Percentiles rank a stretch among this genome's conserved stretches.
Conservation (phyloP, 2,329 filamentous ascomycete genomes). For the Fusarium scirpi region DNA sequence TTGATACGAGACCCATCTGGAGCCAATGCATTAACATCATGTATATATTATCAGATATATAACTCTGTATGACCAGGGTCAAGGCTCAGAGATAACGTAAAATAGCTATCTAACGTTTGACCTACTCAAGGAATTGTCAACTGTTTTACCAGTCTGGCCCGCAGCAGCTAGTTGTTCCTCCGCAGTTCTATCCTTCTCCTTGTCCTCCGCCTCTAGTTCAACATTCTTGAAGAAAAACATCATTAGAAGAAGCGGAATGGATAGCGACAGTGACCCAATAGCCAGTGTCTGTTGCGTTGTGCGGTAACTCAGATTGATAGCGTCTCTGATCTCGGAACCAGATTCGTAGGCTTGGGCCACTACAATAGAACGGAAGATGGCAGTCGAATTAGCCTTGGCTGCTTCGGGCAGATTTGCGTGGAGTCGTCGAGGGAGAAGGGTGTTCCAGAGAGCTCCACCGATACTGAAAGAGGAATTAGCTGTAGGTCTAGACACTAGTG, state of each 20-base stretch:
- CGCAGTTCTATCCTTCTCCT: not conserved
- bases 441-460: not conserved
- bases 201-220: slow-evolving; percentile 20
- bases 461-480: not conserved
- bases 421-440: not conserved
- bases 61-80: too few relatives aligned
- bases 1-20: too few relatives aligned
- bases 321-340: slow-evolving; percentile 12
- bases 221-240: slow-evolving; percentile 39
- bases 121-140: too few relatives aligned
- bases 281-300: slow-evolving; percentile 37
- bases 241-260: slow-evolving; percentile 21
- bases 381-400: slow-evolving; percentile 18
- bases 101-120: too few relatives aligned
- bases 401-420: not conserved
- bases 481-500: too few relatives aligned
- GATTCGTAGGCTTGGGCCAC: slow-evolving; percentile 32
- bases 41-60: too few relatives aligned
- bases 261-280: slow-evolving; percentile 31
- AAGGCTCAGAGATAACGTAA: too few relatives aligned
- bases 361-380: slow-evolving; percentile 46
- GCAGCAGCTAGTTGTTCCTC: not conserved
- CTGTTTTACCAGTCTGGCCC: not conserved
- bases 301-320: slow-evolving; percentile 35
- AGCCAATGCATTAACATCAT: too few relatives aligned